Conservation (phyloP, 2,329 filamentous ascomycete species). For the Macrophomina phaseolina region DNA sequence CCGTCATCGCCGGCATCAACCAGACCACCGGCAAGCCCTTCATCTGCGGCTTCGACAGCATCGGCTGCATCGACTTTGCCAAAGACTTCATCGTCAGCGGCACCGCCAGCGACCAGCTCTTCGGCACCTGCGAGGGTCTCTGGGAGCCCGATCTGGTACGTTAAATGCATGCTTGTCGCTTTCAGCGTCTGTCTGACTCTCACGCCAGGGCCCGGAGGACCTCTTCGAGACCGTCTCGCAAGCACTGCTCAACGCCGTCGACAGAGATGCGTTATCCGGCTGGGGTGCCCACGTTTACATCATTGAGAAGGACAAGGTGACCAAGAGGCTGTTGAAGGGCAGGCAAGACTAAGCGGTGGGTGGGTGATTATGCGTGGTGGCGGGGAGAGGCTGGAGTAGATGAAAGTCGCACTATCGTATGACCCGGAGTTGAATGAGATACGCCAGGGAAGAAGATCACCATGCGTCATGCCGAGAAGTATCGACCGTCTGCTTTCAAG, state of each 20-base stretch:
- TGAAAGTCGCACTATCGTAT: constrained; percentile 4
- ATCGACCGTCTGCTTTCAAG: background rate
- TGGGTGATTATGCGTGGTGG: background rate
- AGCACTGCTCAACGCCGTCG: constrained; percentile 91
- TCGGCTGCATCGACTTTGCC: constrained; percentile 98
- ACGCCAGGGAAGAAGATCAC: background rate
- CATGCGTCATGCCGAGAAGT: constrained; percentile 1
- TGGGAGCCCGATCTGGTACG: constrained; percentile 97
- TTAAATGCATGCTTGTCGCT: constrained; percentile 30
- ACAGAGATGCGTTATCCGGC: constrained; percentile 93
- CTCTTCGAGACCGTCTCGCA: constrained; percentile 99
- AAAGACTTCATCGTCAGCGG: constrained; percentile 99
- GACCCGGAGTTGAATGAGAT: constrained; percentile 7
- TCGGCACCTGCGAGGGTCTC: constrained; percentile 96
- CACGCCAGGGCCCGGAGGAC: constrained; percentile 79
- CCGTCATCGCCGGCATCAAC: constrained; percentile 93
- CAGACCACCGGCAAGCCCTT: constrained; percentile 93
- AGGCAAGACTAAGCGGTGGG: constrained; percentile 72
- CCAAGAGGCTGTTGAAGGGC: constrained; percentile 97
- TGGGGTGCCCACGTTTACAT: constrained; percentile 99
- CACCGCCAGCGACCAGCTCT: constrained; percentile 95
- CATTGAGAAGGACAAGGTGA: constrained; percentile 99
- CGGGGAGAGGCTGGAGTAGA: background rate
- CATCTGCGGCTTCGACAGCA: constrained; percentile 98
- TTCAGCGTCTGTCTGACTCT: constrained; percentile 27